phyloP scores from a whole-genome alignment of 2,329 filamentous ascomycete species.

The Shiraia sp. region DNA sequence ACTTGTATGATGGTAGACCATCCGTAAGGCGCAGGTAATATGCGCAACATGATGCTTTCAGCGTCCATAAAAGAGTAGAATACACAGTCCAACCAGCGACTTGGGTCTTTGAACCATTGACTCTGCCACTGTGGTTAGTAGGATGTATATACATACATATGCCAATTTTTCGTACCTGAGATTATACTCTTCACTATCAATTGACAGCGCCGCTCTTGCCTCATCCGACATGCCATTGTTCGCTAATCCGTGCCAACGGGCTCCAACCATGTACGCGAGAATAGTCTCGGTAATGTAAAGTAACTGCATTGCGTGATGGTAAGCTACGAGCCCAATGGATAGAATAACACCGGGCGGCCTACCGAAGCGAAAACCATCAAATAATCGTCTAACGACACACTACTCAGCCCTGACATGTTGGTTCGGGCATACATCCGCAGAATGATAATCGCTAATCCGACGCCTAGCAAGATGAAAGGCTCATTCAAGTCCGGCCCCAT shows the following conservation, averaged over 20 bases:
- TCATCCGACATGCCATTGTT: constrained; percentile 55
- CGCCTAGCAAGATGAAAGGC: too few species aligned
- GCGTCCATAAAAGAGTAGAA: constrained; percentile 55
- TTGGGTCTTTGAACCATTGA: not conserved
- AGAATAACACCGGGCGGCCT: constrained; percentile 1
- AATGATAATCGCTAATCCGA: too few species aligned
- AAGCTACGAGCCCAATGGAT: not conserved
- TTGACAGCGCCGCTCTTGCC: constrained; percentile 43
- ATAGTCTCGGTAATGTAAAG: constrained; percentile 57
- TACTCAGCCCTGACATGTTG: too few species aligned
- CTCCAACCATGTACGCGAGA: constrained; percentile 55
- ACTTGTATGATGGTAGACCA: constrained; percentile 11
- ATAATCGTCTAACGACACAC: constrained; percentile 12
- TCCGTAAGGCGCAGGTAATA: constrained; percentile 58
- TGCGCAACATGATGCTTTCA: constrained; percentile 60
- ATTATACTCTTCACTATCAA: constrained; percentile 11
- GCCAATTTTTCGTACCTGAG: constrained; percentile 4
- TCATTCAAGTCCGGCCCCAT: too few species aligned
- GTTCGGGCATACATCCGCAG: too few species aligned
- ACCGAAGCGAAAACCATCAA: not conserved
- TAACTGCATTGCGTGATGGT: constrained; percentile 37
- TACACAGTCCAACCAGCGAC: constrained; percentile 60
- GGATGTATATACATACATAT: too few species aligned
- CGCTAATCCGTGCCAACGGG: constrained; percentile 57
- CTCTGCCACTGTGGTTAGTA: not conserved